A percentile compares a stretch with the other conserved stretches of the same genome.
Evolutionary conservation across 768 basidiomycete species (phyloP).

Genomic region (Mycena olivaceomarginata): DNA sequence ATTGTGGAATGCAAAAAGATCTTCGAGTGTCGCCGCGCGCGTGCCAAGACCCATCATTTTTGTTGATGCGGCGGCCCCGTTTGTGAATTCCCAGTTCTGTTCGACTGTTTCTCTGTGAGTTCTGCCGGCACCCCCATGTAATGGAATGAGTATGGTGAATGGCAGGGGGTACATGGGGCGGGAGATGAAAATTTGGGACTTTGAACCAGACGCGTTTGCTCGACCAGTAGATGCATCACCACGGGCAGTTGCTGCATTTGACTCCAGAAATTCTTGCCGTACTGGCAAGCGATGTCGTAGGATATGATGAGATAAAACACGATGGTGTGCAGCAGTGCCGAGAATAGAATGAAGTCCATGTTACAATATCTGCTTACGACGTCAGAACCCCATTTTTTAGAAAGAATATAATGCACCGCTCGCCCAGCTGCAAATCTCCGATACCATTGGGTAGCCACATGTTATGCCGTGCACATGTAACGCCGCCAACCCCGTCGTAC

Average conservation of each 20-base stretch:
- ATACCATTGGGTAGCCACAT: conserved; percentile 34
- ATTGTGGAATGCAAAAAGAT: background rate
- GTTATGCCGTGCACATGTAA: conserved; percentile 36
- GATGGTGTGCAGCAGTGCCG: background rate
- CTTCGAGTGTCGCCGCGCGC: background rate
- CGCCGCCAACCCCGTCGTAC: conserved; percentile 22
- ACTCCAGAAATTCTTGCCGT: background rate
- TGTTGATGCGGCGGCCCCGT: too few species aligned
- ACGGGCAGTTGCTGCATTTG: conserved; percentile 2
- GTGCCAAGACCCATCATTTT: background rate
- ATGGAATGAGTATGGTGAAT: conserved; percentile 1
- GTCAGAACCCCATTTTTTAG: too few species aligned
- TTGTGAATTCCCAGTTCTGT: too few species aligned
- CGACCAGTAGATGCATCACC: background rate
- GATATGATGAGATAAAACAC: conserved; percentile 38
- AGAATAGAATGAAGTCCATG: conserved; percentile 44
- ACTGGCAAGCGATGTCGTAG: conserved; percentile 33
- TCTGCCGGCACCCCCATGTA: conserved; percentile 4
- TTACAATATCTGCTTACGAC: conserved; percentile 24
- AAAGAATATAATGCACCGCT: conserved; percentile 17
- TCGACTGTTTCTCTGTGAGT: too few species aligned
- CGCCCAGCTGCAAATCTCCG: conserved; percentile 39
- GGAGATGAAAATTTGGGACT: conserved; percentile 16
- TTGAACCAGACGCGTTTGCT: conserved; percentile 8
- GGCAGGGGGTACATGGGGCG: background rate